Evolutionary conservation across 108 stramenopile genomes (phyloP), one percentile per base, ranked within the genome.

Genomic region (Nitzschia sp.): DNA sequence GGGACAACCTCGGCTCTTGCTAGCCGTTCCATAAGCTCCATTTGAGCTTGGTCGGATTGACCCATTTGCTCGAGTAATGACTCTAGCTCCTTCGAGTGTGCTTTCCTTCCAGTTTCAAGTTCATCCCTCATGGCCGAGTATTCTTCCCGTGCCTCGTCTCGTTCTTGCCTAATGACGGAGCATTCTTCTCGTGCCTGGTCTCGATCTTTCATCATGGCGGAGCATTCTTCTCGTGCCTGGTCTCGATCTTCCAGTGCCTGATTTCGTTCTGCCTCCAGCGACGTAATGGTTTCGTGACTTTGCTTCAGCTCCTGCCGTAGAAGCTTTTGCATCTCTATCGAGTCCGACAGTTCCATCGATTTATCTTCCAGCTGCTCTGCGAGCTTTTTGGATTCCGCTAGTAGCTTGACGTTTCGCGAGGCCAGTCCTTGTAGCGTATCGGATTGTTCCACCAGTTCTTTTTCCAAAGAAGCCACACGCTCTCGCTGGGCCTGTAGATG

Each of bases 271-370:
- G n/a, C n/a, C n/a, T n/a, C n/a, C n/a, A n/a, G n/a, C n/a, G n/a
- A n/a, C n/a, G n/a, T n/a, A 22, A 50, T 22, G 13, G 13, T 19
- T 19, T 61, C 60, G 1, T 41, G 60, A 61, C 41, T 44, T 19
- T 31, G 21, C 60, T 61, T 61, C 2, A 61, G 41, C 23, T 61
- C 60, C 22, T 61, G 60, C 15, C 60, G 35, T 19, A 61, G 41
- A 0, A 61, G 36, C 23, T 25, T 61, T 9, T 61, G 60, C 15
- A 61, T 41, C 5, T 61, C 41, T 0, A 61, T 25, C 1, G 60
- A 31, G 44, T 61, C 60, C 8, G 36, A 16, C 26, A 61, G 32
- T 27, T 61, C 60, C 36, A 61, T 41, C 2, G 41, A 26, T 3
- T 25, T 41, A n/a, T 41, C 13, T 13, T 41, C 13, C 38, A 9